Evolutionary conservation across 257 asterid species (phyloP), one percentile per base, ranked within the genome.

Genomic region (Vinca minor): DNA sequence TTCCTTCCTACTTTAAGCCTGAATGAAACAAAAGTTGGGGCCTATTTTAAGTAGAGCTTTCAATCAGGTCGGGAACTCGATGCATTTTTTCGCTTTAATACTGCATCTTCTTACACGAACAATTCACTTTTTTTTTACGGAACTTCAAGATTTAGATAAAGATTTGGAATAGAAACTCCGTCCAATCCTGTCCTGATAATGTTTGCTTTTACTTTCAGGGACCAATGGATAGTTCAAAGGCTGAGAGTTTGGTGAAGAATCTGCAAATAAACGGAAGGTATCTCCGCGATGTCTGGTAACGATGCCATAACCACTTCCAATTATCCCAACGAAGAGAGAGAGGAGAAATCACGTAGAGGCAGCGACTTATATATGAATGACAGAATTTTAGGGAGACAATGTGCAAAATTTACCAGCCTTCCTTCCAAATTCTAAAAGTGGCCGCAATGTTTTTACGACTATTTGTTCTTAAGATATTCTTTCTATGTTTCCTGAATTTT

Each of bases 261-360:
- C 86, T 90, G 68, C 95, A 85, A 62, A 82, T 68, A 34, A 71
- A 69, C 0, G 97, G 97, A 67, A 84, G 97, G 65, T 90, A 90
- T 50, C 76, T 90, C 62, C 89, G 97, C 1, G 95, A 87, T 55
- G 95, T 90, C 45, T 90, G 97, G 96, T 89, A 65, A 89, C n/a
- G 64, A 89, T 28, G 64, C 38, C 21, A 29, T 26, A 8, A 17
- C 4, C 3, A 3, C 11, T 55, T 7, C 21, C 61, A 12, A 6
- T 41, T 23, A n/a, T 36, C 12, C 18, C 65, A n/a, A 1, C 6
- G 62, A 56, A 29, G n/a, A n/a, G n/a, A n/a, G n/a, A n/a, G n/a
- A n/a, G n/a, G n/a, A n/a, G 62, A 56, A 32, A 29, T 20, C 3
- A 21, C 0, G 15, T 21, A 49, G 4, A 25, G n/a, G n/a, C 25